Base-by-base conservation (phyloP, 2,329 filamentous ascomycete genomes). In the Alternaria triticimaculans region DNA sequence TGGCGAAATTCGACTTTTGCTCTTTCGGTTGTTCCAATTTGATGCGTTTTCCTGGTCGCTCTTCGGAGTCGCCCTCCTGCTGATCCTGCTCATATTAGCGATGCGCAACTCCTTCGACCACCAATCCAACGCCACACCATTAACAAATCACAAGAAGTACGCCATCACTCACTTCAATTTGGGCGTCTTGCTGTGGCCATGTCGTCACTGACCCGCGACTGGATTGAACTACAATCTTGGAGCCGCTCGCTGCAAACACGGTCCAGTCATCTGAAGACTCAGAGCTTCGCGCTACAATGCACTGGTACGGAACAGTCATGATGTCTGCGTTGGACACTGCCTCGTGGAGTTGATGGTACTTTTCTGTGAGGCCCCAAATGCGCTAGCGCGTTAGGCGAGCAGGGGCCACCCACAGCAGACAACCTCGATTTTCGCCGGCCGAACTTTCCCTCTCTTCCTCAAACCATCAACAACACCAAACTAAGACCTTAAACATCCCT, bases 401-500 rank as follows among this genome's bases (percentile, higher is more conserved):
- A 66, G 56, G 65, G 58, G 62, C 67, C 68, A 65, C 65, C 65
- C 70, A 72, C 72, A 71, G 62, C 70, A 43, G 50, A 62, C 62
- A 51, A 68, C 62, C 49, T 70, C 68, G 72, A 75, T 71, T 74
- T 76, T 72, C 44, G 57, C 51, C 57, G 60, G 49, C 48, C 66
- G 58, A 68, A 63, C 62, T 63, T 62, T 54, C 37, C 37, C 55
- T 60, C 55, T 60, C 58, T 44, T 53, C 20, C 46, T 50, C 57
- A 61, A 65, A 63, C 67, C 65, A 73, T 65, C 68, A 71, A 73
- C 66, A 74, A 64, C 60, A 68, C 71, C 70, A 68, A 66, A 71
- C 86, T 87, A 89, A 84, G 78, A 91, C 94, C 94, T 97, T 94
- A 97, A 97, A 97, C 84, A 97, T 92, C 94, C 94, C 96, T 89